These are phyloP conservation scores for Saccharomycopsis vini DNA, from an alignment of 805 yeast species.

Conservation along the genomic window DNA sequence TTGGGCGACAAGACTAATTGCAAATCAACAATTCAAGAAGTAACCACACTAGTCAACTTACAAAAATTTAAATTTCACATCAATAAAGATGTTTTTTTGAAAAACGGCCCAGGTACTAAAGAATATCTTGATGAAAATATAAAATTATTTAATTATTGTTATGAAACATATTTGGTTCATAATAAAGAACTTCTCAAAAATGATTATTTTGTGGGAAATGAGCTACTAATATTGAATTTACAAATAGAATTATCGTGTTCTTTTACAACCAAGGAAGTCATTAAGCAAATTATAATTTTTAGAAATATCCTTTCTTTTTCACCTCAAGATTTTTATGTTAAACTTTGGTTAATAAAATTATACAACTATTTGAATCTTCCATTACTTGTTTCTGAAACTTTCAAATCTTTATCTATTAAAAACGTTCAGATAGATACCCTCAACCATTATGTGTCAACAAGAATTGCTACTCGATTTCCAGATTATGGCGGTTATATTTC, in stretches of 20 bases:
- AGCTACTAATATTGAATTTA: slow-evolving; percentile 50
- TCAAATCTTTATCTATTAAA: slow-evolving; percentile 9
- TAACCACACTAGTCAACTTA: slow-evolving; percentile 31
- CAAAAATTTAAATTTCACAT: slow-evolving; percentile 40
- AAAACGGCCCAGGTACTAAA: neutral
- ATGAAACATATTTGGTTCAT: slow-evolving; percentile 28
- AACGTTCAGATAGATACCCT: slow-evolving; percentile 18
- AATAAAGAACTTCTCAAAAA: slow-evolving; percentile 26
- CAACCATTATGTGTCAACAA: slow-evolving; percentile 8
- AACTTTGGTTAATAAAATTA: slow-evolving; percentile 16
- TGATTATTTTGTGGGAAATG: slow-evolving; percentile 67
- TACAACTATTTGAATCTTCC: slow-evolving; percentile 14
- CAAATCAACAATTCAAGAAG: slow-evolving; percentile 24
- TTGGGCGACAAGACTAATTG: slow-evolving; percentile 22
- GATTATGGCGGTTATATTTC: neutral
- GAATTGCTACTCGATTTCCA: slow-evolving; percentile 13
- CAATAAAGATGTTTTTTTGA: slow-evolving; percentile 21
- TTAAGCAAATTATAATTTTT: slow-evolving; percentile 9
- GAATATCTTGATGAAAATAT: slow-evolving; percentile 29
- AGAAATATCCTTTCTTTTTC: slow-evolving; percentile 3
- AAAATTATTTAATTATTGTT: slow-evolving; percentile 30
- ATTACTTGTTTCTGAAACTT: neutral
- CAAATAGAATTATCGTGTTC: slow-evolving; percentile 26
- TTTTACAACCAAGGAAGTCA: slow-evolving; percentile 21
- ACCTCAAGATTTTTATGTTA: slow-evolving; percentile 15